These are phyloP conservation scores for Lichenothelia convexa DNA, from an alignment of 495 filamentous ascomycete species.

Conservation along the genomic window DNA sequence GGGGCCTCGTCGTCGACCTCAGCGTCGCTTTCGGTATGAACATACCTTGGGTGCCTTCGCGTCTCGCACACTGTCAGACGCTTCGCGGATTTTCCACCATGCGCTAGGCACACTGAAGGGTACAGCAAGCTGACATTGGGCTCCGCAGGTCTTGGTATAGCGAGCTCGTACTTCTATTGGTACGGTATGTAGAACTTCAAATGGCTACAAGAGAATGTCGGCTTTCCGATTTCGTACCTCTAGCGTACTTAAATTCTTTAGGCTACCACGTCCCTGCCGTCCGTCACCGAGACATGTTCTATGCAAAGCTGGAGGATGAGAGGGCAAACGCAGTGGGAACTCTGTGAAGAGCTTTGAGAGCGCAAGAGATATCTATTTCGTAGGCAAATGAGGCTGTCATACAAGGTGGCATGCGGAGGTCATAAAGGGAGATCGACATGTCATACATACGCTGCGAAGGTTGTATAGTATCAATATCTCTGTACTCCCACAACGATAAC, in stretches of 20 bases:
- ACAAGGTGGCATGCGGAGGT: too few relatives aligned
- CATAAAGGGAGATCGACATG: too few relatives aligned
- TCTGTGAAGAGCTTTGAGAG: too few relatives aligned
- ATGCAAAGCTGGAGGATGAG: slow-evolving; percentile 57
- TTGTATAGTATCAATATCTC: too few relatives aligned
- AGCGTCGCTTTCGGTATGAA: slow-evolving; percentile 55
- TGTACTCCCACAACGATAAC: too few relatives aligned
- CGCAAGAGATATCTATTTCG: too few relatives aligned
- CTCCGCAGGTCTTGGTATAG: slow-evolving; percentile 41
- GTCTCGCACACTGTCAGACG: neutral
- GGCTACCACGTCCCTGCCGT: slow-evolving; percentile 66
- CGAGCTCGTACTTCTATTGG: slow-evolving; percentile 63
- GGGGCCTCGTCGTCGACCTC: slow-evolving; percentile 58
- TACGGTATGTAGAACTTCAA: slow-evolving; percentile 46
- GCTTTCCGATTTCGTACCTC: neutral
- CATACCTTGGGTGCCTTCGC: neutral
- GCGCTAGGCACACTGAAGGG: neutral
- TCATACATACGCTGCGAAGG: too few relatives aligned
- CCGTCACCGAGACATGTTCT: slow-evolving; percentile 56
- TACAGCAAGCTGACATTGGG: neutral
- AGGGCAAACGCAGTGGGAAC: slow-evolving; percentile 23
- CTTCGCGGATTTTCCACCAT: neutral
- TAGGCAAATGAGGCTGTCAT: too few relatives aligned
- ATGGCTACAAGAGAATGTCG: too few relatives aligned
- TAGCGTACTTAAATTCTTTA: slow-evolving; percentile 12